Conservation (phyloP, 2,329 filamentous ascomycete genomes). For the Exophiala calicioides region DNA sequence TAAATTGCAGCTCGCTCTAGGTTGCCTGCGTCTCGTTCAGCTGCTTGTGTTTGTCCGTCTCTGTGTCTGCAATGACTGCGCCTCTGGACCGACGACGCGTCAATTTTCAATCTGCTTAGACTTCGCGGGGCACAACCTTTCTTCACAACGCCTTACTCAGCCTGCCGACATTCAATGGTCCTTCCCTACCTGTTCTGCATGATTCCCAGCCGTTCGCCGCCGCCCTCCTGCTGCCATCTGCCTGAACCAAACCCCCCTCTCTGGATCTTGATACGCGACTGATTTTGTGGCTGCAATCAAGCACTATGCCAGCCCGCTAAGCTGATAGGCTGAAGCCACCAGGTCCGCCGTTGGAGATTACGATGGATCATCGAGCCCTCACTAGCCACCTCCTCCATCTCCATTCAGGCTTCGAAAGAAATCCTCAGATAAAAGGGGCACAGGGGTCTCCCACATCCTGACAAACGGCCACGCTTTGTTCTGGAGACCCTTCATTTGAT, state of each 20-base stretch:
- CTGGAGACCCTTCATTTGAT: neutral
- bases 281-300: conserved; percentile 23
- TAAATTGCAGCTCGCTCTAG: neutral
- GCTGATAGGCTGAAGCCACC: conserved; percentile 23
- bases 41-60: neutral
- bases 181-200: neutral
- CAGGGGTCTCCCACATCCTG: conserved; percentile 1
- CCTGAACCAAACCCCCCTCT: conserved; percentile 9
- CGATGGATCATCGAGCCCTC: conserved; percentile 5
- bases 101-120: conserved; percentile 13
- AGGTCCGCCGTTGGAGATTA: conserved; percentile 23
- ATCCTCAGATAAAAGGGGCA: conserved; percentile 7
- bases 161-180: neutral
- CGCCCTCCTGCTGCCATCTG: neutral
- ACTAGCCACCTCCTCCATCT: neutral
- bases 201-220: neutral
- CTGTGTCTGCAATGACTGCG: conserved; percentile 12
- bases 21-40: neutral
- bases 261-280: conserved; percentile 14
- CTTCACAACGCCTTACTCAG: neutral
- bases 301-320: conserved; percentile 20
- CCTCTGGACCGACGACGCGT: conserved; percentile 14
- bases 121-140: conserved; percentile 4
- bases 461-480: neutral
- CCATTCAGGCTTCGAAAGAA: too few species aligned